These are phyloP conservation scores for Hypoxylon trugodes DNA, from an alignment of 495 filamentous ascomycete genomes.

Conservation along the genomic window DNA sequence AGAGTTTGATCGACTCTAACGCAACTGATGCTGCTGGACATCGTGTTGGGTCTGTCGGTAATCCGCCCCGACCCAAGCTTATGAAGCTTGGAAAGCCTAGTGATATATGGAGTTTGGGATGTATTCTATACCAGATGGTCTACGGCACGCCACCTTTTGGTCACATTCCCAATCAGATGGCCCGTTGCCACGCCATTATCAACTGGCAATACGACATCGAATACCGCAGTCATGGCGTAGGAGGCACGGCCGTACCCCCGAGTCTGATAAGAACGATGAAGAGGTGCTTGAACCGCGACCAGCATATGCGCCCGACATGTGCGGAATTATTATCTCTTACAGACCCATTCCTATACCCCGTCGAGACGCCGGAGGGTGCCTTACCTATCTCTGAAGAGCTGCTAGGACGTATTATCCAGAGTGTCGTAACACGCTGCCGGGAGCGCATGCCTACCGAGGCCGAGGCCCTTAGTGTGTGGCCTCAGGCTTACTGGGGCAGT, in stretches of 20 bases:
- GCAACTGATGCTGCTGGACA: slow-evolving; percentile 58
- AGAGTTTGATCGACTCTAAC: slow-evolving; percentile 90
- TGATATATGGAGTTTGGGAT: slow-evolving; percentile 95
- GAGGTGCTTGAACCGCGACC: slow-evolving; percentile 82
- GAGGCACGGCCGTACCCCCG: slow-evolving; percentile 73
- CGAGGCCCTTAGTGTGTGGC: slow-evolving; percentile 74
- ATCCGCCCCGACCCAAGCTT: slow-evolving; percentile 67
- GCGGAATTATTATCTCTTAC: slow-evolving; percentile 72
- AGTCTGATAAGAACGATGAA: slow-evolving; percentile 77
- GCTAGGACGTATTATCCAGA: slow-evolving; percentile 76
- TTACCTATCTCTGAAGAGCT: slow-evolving; percentile 80
- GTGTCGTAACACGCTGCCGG: slow-evolving; percentile 77
- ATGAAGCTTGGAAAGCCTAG: slow-evolving; percentile 96
- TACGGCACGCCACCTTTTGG: slow-evolving; percentile 93
- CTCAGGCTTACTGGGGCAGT: slow-evolving; percentile 60
- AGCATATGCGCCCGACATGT: slow-evolving; percentile 77
- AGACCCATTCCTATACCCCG: slow-evolving; percentile 86
- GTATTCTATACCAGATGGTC: slow-evolving; percentile 97
- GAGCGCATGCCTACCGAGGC: slow-evolving; percentile 73
- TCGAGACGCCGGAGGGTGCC: slow-evolving; percentile 63
- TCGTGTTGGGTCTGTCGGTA: slow-evolving; percentile 39
- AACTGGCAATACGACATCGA: slow-evolving; percentile 85
- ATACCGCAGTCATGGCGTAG: slow-evolving; percentile 78
- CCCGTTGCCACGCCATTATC: slow-evolving; percentile 81
- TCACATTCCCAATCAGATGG: slow-evolving; percentile 84